Percentiles rank a stretch among this genome's conserved stretches.
Conservation (phyloP, 2,329 filamentous ascomycete genomes). For the Eurotiales sp. region DNA sequence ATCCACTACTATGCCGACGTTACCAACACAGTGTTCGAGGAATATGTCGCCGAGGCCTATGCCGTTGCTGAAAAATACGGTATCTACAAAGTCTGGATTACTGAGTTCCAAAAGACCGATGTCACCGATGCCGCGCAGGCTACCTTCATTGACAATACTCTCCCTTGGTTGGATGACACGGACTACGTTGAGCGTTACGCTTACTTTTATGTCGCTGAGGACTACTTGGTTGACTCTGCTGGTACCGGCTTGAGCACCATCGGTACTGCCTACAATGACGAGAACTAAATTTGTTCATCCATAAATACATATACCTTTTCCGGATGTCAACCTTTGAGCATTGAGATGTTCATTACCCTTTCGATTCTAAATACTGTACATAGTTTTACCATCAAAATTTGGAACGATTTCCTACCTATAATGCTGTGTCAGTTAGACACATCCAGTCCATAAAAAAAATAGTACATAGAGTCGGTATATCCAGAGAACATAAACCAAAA, state of each 20-base stretch:
- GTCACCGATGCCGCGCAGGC: conserved; percentile 21
- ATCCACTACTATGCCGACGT: conserved; percentile 44
- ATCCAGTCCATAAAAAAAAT: too few relatives aligned
- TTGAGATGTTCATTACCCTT: not conserved
- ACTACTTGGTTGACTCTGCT: conserved; percentile 26
- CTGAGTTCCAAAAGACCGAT: conserved; percentile 39
- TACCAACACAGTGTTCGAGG: conserved; percentile 3
- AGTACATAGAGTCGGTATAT: too few relatives aligned
- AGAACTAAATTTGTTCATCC: not conserved
- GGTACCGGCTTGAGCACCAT: conserved; percentile 25
- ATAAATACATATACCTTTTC: too few relatives aligned
- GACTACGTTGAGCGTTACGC: conserved; percentile 39
- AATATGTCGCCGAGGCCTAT: conserved; percentile 31
- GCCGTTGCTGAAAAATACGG: conserved; percentile 28
- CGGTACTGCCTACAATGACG: conserved; percentile 27
- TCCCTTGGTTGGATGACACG: conserved; percentile 38
- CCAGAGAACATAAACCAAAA: too few relatives aligned
- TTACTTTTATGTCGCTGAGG: conserved; percentile 39
- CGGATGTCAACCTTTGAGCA: not conserved
- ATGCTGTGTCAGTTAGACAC: too few relatives aligned
- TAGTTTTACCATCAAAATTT: not conserved
- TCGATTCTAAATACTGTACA: not conserved
- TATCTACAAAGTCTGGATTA: conserved; percentile 43
- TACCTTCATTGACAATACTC: conserved; percentile 35
- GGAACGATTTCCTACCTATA: not conserved